Conservation (phyloP, 192 early-diverging fungal species). For the Spizellomyces punctatus region DNA sequence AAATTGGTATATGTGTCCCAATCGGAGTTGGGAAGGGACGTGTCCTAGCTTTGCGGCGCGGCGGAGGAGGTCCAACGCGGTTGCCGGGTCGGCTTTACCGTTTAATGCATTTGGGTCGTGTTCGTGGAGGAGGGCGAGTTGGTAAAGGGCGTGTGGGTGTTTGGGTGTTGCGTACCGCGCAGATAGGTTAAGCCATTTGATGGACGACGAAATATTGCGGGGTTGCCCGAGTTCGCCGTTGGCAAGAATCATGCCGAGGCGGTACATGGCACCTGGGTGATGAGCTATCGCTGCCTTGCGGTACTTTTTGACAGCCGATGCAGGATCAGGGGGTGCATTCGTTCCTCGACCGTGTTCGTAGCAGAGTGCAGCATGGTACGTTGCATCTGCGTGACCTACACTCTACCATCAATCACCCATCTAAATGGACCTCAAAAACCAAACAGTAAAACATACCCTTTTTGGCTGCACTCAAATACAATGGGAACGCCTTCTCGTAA, state of each 20-base stretch:
- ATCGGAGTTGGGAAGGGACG: slow-evolving; percentile 17
- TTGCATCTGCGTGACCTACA: slow-evolving; percentile 14
- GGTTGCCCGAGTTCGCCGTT: slow-evolving; percentile 19
- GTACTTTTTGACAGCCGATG: slow-evolving; percentile 13
- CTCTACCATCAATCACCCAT: too few species aligned
- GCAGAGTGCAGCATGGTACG: slow-evolving; percentile 19
- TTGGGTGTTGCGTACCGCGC: slow-evolving; percentile 15
- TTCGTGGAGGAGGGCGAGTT: slow-evolving; percentile 18
- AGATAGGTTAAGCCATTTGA: slow-evolving; percentile 18
- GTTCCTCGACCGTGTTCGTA: slow-evolving; percentile 22
- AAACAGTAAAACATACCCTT: too few species aligned
- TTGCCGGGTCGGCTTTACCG: neutral
- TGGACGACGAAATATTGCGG: slow-evolving; percentile 6
- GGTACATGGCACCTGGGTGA: slow-evolving; percentile 22
- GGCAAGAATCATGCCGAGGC: slow-evolving; percentile 18
- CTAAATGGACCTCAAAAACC: too few species aligned
- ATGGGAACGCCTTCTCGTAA: too few species aligned
- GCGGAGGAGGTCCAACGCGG: slow-evolving; percentile 4
- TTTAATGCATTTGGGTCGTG: neutral
- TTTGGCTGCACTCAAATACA: too few species aligned
- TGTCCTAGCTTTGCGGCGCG: slow-evolving; percentile 18
- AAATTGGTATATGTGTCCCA: slow-evolving; percentile 17
- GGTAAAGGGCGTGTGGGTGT: slow-evolving; percentile 19
- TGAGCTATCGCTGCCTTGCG: slow-evolving; percentile 16
- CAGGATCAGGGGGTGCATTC: slow-evolving; percentile 10